Evolutionary conservation across 768 basidiomycete species (phyloP), one percentile per base, ranked within the genome.

Genomic region (Tubosaeta sp.): DNA sequence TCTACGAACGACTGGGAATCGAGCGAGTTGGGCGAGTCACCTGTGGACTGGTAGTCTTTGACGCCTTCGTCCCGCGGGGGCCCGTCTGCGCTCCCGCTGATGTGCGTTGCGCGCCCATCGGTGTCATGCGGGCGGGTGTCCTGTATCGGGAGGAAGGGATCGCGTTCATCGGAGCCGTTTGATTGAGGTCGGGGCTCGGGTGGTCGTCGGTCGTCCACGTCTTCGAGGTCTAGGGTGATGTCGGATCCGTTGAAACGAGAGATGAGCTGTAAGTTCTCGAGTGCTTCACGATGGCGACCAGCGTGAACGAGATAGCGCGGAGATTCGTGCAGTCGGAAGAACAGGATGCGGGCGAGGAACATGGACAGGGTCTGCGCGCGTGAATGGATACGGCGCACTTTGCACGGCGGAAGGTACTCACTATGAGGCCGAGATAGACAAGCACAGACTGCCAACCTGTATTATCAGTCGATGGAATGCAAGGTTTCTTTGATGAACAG

Each of bases 281-380:
- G 69, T 0, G 94, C 95, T 58, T 96, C 94, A 31, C 83, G 78
- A 30, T 81, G 84, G 39, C 92, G 80, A 14, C 93, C 92, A 0
- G 90, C 85, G 41, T 93, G 86, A 5, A 95, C 92, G 52, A 99
- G 85, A 64, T 86, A 97, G 21, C 93, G 83, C 2, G 96, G 94
- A 0, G 93, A 94, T 69, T 99, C 95, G 67, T 97, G 87, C 6
- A 99, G 73, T 18, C 86, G 83, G 77, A 98, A 96, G 67, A 97
- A 84, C 10, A 87, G 71, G 51, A 94, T 90, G 16, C 96, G 88
- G 11, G 84, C 84, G 27, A 90, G 63, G 66, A 93, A 94, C 88
- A 97, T 94, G 2, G 73, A 69, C 7, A 94, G 71, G 8, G 93
- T 96, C 94, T 98, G 60, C 27, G 30, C 3, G 25, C 36, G 48